phyloP scores from a whole-genome alignment of 768 basidiomycete genomes.

The Royoungia palumana region DNA sequence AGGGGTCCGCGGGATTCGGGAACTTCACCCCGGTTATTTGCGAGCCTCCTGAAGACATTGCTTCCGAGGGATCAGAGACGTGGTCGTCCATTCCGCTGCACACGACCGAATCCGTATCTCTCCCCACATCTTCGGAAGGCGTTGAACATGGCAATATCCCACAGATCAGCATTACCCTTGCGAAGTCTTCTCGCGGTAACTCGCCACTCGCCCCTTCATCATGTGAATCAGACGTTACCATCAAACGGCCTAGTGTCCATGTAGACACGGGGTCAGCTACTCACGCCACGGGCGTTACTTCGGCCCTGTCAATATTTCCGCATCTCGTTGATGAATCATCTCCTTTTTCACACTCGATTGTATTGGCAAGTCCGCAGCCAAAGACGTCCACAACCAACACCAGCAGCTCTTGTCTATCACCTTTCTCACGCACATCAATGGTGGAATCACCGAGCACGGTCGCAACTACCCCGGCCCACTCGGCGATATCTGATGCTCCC shows the following conservation, averaged over 20 bases:
- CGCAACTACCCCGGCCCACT: slow-evolving; percentile 27
- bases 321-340: slow-evolving; percentile 20
- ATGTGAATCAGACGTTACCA: slow-evolving; percentile 26
- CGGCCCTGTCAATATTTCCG: slow-evolving; percentile 14
- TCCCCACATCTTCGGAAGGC: slow-evolving; percentile 12
- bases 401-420: slow-evolving; percentile 24
- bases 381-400: slow-evolving; percentile 25
- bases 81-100: slow-evolving; percentile 12
- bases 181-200: slow-evolving; percentile 29
- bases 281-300: slow-evolving; percentile 14
- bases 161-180: slow-evolving; percentile 29
- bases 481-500: slow-evolving; percentile 17
- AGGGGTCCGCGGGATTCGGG: slow-evolving; percentile 25
- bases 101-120: slow-evolving; percentile 10
- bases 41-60: slow-evolving; percentile 30
- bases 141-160: slow-evolving; percentile 22
- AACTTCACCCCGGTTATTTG: slow-evolving; percentile 26
- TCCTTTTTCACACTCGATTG: slow-evolving; percentile 17
- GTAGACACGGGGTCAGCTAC: slow-evolving; percentile 28
- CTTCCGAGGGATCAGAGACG: slow-evolving; percentile 17
- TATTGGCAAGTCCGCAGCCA: slow-evolving; percentile 23
- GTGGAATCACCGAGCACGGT: slow-evolving; percentile 26
- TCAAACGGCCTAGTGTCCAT: slow-evolving; percentile 28
- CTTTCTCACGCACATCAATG: slow-evolving; percentile 28
- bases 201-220: slow-evolving; percentile 24